phyloP scores from a whole-genome alignment of 2,329 filamentous ascomycete species.

The Lojkania enalia region DNA sequence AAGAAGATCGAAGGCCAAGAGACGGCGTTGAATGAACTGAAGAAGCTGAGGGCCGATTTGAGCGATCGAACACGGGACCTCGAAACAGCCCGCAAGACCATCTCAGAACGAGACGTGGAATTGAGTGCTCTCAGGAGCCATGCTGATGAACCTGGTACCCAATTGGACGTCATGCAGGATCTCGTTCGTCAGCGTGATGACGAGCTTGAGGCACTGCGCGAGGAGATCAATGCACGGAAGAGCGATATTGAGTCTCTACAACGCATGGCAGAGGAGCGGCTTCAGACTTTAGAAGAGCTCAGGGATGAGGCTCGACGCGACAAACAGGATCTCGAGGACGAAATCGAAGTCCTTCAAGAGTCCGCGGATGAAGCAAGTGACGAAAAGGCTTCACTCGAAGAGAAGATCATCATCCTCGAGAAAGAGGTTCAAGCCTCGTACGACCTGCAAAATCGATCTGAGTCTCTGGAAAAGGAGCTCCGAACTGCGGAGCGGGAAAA shows the following conservation, averaged over 20 bases:
- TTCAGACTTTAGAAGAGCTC: slow-evolving; percentile 56
- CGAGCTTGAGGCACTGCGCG: slow-evolving; percentile 59
- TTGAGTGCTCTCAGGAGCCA: slow-evolving; percentile 40
- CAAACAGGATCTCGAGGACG: slow-evolving; percentile 59
- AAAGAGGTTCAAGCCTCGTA: slow-evolving; percentile 21
- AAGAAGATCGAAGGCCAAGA: slow-evolving; percentile 39
- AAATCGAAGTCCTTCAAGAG: slow-evolving; percentile 53
- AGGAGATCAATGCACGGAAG: slow-evolving; percentile 42
- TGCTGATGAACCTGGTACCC: slow-evolving; percentile 44
- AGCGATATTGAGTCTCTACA: slow-evolving; percentile 38
- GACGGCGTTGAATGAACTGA: slow-evolving; percentile 33
- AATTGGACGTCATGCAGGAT: slow-evolving; percentile 47
- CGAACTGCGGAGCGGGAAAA: slow-evolving; percentile 42
- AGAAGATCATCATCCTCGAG: slow-evolving; percentile 53
- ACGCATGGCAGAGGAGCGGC: slow-evolving; percentile 39
- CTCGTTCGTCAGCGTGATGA: slow-evolving; percentile 49
- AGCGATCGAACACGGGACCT: slow-evolving; percentile 40
- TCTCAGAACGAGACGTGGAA: slow-evolving; percentile 43
- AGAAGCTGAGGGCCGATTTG: slow-evolving; percentile 31
- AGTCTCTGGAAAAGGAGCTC: slow-evolving; percentile 41
- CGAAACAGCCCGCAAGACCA: slow-evolving; percentile 37
- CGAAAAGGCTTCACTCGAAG: slow-evolving; percentile 62
- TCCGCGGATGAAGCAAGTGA: slow-evolving; percentile 47
- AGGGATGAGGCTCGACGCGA: slow-evolving; percentile 50
- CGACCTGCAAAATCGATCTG: slow-evolving; percentile 59